Conservation (phyloP, 305 asterid species). For the Andrographis paniculata region DNA sequence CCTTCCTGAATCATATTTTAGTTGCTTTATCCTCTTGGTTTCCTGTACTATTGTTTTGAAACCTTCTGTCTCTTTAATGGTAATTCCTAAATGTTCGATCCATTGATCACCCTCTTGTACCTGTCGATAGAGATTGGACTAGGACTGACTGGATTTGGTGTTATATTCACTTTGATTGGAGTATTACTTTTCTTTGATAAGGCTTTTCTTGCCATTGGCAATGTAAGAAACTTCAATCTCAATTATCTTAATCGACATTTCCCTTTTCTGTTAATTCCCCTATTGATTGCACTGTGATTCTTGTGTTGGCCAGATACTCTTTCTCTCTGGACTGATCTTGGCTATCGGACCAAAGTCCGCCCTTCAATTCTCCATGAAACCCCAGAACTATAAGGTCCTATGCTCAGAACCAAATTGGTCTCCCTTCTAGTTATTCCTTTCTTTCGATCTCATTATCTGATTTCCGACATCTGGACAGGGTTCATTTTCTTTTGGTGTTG, state of each 20-base stretch:
- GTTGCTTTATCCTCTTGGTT: too few relatives aligned
- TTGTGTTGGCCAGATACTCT: constrained; percentile 27
- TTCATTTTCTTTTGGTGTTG: constrained; percentile 39
- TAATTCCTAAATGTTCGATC: background rate
- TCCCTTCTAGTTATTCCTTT: constrained; percentile 1
- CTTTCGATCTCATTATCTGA: background rate
- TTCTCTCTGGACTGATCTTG: constrained; percentile 31
- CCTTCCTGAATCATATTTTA: too few relatives aligned
- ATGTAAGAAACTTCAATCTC: constrained; percentile 22
- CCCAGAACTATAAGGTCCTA: constrained; percentile 44
- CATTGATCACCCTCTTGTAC: background rate
- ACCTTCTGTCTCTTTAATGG: too few relatives aligned
- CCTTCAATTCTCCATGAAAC: constrained; percentile 47
- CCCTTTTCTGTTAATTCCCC: background rate
- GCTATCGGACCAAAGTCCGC: constrained; percentile 35
- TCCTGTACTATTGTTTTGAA: background rate
- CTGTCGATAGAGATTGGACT: constrained; percentile 32
- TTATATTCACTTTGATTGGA: constrained; percentile 25
- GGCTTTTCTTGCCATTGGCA: constrained; percentile 34
- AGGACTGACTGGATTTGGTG: constrained; percentile 36
- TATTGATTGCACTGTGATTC: constrained; percentile 1
- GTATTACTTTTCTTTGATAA: constrained; percentile 26
- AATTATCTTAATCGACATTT: too few relatives aligned
- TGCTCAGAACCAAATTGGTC: background rate
- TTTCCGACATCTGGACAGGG: constrained; percentile 32